Evolutionary conservation across 345 rosid genomes (phyloP).

Genomic region (Dipteronia dyeriana): DNA sequence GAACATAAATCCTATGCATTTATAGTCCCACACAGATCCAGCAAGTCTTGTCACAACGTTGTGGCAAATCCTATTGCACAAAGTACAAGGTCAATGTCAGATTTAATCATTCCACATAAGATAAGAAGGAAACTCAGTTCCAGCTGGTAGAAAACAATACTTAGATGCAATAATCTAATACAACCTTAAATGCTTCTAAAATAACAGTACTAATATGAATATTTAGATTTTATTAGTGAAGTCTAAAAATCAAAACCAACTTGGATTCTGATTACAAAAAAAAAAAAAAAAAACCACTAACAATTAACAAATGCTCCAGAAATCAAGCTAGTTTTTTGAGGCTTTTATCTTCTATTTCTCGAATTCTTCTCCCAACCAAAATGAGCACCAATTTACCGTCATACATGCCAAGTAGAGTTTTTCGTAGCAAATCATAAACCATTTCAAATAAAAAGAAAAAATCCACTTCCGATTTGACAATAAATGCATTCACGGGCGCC

Average conservation of each 20-base stretch:
- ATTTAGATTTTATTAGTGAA: no score
- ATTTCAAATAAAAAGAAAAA: background rate
- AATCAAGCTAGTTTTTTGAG: background rate
- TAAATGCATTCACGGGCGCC: background rate
- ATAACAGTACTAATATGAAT: background rate
- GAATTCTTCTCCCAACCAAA: background rate
- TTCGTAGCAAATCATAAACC: background rate
- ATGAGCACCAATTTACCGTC: background rate
- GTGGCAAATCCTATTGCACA: slow-evolving; percentile 76
- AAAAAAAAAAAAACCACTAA: no score
- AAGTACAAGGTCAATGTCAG: slow-evolving; percentile 41
- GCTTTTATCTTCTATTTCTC: background rate
- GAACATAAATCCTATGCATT: slow-evolving; percentile 26
- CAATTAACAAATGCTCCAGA: background rate
- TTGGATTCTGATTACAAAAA: no score
- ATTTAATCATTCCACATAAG: background rate
- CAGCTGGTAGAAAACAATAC: background rate
- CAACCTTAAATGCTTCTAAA: background rate
- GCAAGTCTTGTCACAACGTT: slow-evolving; percentile 74
- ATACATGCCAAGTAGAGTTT: no score
- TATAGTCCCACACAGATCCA: slow-evolving; percentile 42
- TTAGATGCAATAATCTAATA: background rate
- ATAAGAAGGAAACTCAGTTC: slow-evolving; percentile 14
- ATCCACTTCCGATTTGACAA: background rate
- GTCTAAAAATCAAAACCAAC: no score